These are phyloP conservation scores for Selenicereus undatus DNA, from an alignment of 148 eudicot species.

Conservation along the genomic window DNA sequence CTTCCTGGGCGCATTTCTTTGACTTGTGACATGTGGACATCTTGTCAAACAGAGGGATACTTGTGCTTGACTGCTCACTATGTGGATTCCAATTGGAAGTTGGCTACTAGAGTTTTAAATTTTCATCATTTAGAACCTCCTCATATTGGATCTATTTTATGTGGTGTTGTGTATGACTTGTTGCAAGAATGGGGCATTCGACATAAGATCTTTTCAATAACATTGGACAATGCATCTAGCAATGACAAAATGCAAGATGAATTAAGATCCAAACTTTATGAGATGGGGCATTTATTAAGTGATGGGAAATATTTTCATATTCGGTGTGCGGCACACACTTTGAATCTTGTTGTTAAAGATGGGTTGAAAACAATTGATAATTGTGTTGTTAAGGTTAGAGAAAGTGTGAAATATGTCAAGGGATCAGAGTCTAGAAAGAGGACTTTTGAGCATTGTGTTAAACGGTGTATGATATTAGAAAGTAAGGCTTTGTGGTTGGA, in stretches of 20 bases:
- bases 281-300: background rate
- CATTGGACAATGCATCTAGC: conserved; percentile 24
- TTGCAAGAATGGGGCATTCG: conserved; percentile 16
- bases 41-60: conserved; percentile 18
- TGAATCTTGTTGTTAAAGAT: background rate
- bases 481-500: conserved; percentile 13
- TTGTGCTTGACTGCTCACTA: conserved; percentile 19
- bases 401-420: conserved; percentile 21
- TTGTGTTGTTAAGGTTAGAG: conserved; percentile 19
- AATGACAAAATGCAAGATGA: conserved; percentile 15
- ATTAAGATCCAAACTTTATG: background rate
- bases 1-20: conserved; percentile 18
- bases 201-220: conserved; percentile 22
- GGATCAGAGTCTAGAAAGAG: conserved; percentile 7
- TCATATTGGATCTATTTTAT: conserved; percentile 11
- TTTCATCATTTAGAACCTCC: conserved; percentile 20
- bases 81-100: conserved; percentile 11
- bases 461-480: background rate
- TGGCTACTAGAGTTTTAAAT: conserved; percentile 9
- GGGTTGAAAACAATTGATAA: background rate
- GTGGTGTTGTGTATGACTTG: background rate
- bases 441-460: conserved; percentile 10
- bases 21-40: conserved; percentile 24
- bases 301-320: no score
- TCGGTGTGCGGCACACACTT: no score